A percentile compares a stretch with the other conserved stretches of the same genome.
phyloP scores from a whole-genome alignment of 1,284 basidiomycete species.

The Austroboletus rostrupii region DNA sequence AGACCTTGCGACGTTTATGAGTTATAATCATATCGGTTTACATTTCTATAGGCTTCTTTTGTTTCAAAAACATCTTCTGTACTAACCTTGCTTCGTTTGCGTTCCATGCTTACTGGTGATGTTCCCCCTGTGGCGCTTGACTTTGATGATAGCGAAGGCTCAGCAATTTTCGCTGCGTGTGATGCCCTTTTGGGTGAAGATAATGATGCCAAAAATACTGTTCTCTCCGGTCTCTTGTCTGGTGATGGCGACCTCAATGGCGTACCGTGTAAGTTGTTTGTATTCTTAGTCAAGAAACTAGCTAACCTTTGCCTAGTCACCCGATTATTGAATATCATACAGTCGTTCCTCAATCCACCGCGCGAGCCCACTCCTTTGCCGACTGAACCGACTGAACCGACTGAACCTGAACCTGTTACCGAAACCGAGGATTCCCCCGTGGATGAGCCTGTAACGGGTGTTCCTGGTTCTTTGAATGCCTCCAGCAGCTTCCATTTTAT shows the following conservation, averaged over 20 bases:
- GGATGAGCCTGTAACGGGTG: constrained; percentile 29
- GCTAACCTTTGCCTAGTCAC: constrained; percentile 40
- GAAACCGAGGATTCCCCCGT: constrained; percentile 10
- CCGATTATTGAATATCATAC: constrained; percentile 53
- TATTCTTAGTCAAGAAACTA: background rate
- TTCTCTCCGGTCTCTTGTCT: constrained; percentile 53
- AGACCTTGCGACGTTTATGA: constrained; percentile 5
- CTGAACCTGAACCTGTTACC: constrained; percentile 28
- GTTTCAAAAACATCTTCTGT: constrained; percentile 46
- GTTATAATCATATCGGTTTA: background rate
- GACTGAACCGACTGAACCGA: constrained; percentile 18
- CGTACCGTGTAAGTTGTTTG: constrained; percentile 49
- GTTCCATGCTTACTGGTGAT: constrained; percentile 50
- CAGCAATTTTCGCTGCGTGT: constrained; percentile 48
- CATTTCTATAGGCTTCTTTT: constrained; percentile 12
- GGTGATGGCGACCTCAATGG: constrained; percentile 55
- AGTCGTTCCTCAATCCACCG: constrained; percentile 49
- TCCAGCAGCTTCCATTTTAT: constrained; percentile 70
- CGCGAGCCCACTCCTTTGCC: constrained; percentile 30
- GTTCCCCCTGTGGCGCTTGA: constrained; percentile 41
- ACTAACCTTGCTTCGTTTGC: constrained; percentile 63
- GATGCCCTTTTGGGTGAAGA: constrained; percentile 55
- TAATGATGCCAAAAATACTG: constrained; percentile 42
- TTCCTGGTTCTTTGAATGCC: constrained; percentile 32
- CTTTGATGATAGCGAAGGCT: constrained; percentile 49